Base-by-base conservation (phyloP, 108 stramenopile species). In the Aurantiochytrium sp. region DNA sequence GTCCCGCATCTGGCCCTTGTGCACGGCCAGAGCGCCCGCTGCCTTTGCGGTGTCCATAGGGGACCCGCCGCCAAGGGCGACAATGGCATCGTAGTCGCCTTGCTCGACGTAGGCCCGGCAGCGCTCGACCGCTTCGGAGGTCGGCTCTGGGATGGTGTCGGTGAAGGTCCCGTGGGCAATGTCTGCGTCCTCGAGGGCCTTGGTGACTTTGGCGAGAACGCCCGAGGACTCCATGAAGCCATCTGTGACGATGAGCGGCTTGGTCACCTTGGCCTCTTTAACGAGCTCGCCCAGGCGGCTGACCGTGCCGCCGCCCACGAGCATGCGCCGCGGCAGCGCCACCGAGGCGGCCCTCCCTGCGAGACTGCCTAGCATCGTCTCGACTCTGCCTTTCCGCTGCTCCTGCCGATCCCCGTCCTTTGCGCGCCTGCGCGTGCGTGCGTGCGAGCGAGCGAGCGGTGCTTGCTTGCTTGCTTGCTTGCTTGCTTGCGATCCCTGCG, bases 21-120 rank as follows among this genome's bases (percentile, higher is more conserved):
- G 76, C 19, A 83, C 76, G 19, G 23, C 76, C 18, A 83, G 76
- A 47, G 51, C 51, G 49, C 49, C 93, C 64, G 93, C 93, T 28
- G 92, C 93, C 87, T 95, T 95, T 90, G 95, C 95, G 5, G 95
- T 93, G 64, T 95, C 95, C 55, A 95, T 95, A 28, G 91, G 91
- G 10, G 92, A 92, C 49, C 95, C 95, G 21, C 95, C 95, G 5
- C 95, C 95, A 4, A 95, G 88, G n/a, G 95, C 95, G 51, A 95
- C 76, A 18, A 83, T 47, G 49, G 76, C 19, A 23, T 83, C 76
- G 23, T 83, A 83, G 19, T 45, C 76, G 8, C 76, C 76, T 45
- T 53, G 19, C n/a, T n/a, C 51, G 5, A 83, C 6, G 19, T 12
- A 21, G n/a, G n/a, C 76, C 45, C 76, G 6, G 45, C 45, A 53